phyloP scores from a whole-genome alignment of 441 rosid species.

The Lepidium campestre region DNA sequence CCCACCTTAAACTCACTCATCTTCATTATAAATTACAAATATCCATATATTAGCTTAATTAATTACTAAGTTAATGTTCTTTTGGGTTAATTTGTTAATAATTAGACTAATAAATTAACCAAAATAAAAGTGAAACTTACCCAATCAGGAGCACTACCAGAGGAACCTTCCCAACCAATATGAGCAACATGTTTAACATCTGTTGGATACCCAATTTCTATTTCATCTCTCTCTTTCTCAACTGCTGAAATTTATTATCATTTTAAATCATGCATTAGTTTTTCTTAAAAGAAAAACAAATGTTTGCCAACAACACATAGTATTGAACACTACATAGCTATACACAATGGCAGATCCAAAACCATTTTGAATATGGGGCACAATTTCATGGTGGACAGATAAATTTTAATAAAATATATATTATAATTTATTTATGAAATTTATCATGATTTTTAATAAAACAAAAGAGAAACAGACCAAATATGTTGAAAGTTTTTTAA shows the following conservation, averaged over 20 bases:
- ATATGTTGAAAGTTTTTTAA: too few species aligned
- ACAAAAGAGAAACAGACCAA: too few species aligned
- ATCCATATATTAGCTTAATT: background rate
- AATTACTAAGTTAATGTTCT: background rate
- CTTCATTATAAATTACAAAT: constrained; percentile 32
- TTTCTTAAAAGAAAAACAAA: too few species aligned
- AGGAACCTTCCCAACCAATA: constrained; percentile 56
- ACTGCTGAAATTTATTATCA: background rate
- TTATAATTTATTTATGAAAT: too few species aligned
- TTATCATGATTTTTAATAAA: too few species aligned
- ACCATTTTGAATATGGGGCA: too few species aligned
- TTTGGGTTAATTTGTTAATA: background rate
- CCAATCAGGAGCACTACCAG: constrained; percentile 57
- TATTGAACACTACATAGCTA: too few species aligned
- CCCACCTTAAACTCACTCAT: constrained; percentile 72
- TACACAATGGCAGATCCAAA: too few species aligned
- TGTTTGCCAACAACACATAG: too few species aligned
- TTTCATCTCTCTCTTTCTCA: constrained; percentile 50
- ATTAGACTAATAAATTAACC: too few species aligned
- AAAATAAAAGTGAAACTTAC: constrained; percentile 24
- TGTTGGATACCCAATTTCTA: constrained; percentile 65
- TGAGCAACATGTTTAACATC: constrained; percentile 74
- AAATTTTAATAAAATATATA: too few species aligned
- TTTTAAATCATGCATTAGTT: background rate
- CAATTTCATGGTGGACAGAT: too few species aligned